Evolutionary conservation across 106 monocot species (phyloP), one percentile per base, ranked within the genome.

Genomic region (Acorus gramineus): DNA sequence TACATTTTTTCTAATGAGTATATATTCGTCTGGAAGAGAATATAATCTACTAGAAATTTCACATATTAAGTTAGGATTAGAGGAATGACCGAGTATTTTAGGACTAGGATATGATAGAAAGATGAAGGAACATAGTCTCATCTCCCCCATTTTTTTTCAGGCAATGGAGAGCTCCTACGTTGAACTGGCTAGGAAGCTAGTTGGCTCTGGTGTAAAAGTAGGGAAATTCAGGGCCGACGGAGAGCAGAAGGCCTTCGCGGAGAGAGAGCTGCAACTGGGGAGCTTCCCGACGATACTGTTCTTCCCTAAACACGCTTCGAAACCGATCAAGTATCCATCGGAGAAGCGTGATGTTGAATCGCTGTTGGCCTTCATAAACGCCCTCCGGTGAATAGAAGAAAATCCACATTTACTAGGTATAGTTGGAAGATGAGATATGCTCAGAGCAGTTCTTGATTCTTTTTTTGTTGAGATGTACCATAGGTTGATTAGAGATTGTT

Each of bases 201-300:
- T 4, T 50, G 64, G 49, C 8, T 49, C 49, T 4, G 49, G 50
- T n/a, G 47, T 64, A 5, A 48, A 50, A 14, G 64, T 64, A 14
- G 64, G 8, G 6, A 64, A 64, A 11, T 64, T 64, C 14, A 3
- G 50, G 50, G 64, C 64, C 0, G 64, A 64, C 50, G 50, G 47
- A 9, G 64, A 64, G 49, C 64, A 13, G 49, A 50, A 51, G 50
- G 5, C 9, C n/a, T 64, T 48, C 50, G 50, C 43, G 46, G 61
- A 64, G 8, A 6, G n/a, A 49, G 14, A 64, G 47, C 13, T 64
- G 64, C 64, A 50, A n/a, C 64, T 64, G 13, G 50, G 14, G 11
- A 64, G 49, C 64, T 64, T 64, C 50, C 64, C 64, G 11, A 64
- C 64, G 12, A 64, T 64, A 8, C n/a, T 64, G 6, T 64, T 49